A percentile compares a stretch with the other conserved stretches of the same genome.
Conservation (phyloP, 371 early-diverging fungal genomes). For the Nematocida sp. region DNA sequence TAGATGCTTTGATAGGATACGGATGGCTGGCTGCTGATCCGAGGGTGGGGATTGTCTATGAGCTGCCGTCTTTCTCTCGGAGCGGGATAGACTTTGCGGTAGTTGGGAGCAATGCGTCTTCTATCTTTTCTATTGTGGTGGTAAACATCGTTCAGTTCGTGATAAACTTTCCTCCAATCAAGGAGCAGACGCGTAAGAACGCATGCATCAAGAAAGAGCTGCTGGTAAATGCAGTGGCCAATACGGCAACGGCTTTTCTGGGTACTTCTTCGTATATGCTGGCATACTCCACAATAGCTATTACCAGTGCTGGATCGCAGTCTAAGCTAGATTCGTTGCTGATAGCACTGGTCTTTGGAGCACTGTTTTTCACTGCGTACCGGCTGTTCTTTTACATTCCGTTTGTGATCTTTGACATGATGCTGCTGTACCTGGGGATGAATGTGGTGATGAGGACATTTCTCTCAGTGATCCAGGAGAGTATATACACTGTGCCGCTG, state of each 20-base stretch:
- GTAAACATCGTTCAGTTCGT: conserved; percentile 37
- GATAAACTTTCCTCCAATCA: conserved; percentile 19
- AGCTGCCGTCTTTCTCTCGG: not conserved
- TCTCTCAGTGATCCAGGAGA: not conserved
- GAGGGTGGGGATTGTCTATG: not conserved
- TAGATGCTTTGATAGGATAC: not conserved
- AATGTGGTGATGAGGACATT: not conserved
- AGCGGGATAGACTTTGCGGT: not conserved
- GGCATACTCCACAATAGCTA: conserved; percentile 10
- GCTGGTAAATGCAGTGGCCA: conserved; percentile 15
- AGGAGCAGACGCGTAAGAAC: not conserved
- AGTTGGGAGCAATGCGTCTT: not conserved
- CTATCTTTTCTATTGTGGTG: not conserved
- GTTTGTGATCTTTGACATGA: conserved; percentile 4
- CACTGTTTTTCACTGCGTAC: not conserved
- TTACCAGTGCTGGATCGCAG: conserved; percentile 3
- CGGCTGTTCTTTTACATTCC: conserved; percentile 8
- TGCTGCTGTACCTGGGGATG: conserved; percentile 1
- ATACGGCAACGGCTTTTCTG: not conserved
- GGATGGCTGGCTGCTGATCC: conserved; percentile 20
- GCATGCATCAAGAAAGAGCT: conserved; percentile 12
- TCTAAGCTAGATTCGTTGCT: not conserved
- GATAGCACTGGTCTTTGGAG: not conserved
- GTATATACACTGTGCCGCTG: not conserved
- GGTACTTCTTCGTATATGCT: conserved; percentile 10